Base-by-base conservation (phyloP, 768 basidiomycete species). In the Trametes maxima region DNA sequence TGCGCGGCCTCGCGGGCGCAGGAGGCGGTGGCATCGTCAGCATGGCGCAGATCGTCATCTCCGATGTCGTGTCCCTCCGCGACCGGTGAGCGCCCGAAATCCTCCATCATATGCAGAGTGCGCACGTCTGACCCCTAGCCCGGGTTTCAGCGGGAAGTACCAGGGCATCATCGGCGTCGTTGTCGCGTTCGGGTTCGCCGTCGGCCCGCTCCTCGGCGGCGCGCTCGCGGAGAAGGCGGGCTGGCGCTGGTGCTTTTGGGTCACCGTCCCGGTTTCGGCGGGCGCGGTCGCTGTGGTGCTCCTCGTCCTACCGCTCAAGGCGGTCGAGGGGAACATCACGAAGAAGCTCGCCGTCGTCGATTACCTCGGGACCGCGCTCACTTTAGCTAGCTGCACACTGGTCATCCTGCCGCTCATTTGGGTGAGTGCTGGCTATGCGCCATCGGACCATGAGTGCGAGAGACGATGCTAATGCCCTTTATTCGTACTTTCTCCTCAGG, bases 191-290 rank as follows among this genome's bases (percentile, higher is more conserved):
- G 85, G 87, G 3, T 89, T 85, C 66, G 81, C 83, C 0, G 77
- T 88, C 5, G 89, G 89, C 0, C 89, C 89, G 0, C 75, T 88
- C 0, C 75, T 90, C 4, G 89, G 89, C 5, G 89, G 90, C 54
- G 80, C 80, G 0, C 72, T 91, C 40, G 78, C 85, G 3, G 77
- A 89, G 69, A 84, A 82, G 54, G 83, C 79, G 4, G 79, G 79
- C 51, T 89, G 88, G 88, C 75, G 82, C 83, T 90, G 89, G 88
- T 89, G 87, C 68, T 89, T 89, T 71, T 90, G 88, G 85, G 78
- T 90, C 48, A 86, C 82, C 22, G 76, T 90, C 1, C 89, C 89
- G 0, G 67, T 87, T 2, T 83, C 87, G 0, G 71, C 81, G 13
- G 67, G 74, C 40, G 80, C 86, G 0, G 80, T 87, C 22, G 72